Evolutionary conservation across 78 protist species (phyloP).

Genomic region (Dictyostelium citrinum): DNA sequence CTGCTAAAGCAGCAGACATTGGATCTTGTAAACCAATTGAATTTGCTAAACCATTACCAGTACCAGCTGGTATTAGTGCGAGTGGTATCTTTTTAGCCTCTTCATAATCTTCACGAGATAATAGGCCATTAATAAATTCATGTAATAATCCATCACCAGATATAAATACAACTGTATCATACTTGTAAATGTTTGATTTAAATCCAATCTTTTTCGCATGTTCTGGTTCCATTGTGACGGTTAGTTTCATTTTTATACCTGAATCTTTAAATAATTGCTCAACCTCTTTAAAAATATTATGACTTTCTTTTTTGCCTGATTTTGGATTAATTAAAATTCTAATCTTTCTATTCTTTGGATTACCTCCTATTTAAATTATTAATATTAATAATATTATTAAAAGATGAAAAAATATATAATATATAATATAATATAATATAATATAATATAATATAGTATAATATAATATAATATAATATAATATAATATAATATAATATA

Average conservation of each 20-base stretch:
- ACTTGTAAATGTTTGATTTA: slow-evolving; percentile 24
- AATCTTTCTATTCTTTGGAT: slow-evolving; percentile 42
- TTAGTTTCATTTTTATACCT: slow-evolving; percentile 6
- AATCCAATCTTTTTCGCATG: slow-evolving; percentile 67
- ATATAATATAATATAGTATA: no score
- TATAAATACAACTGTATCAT: slow-evolving; percentile 49
- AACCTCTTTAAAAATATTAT: slow-evolving; percentile 17
- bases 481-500: no score
- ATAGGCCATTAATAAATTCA: slow-evolving; percentile 61
- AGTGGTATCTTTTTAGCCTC: slow-evolving; percentile 23
- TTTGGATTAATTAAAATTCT: slow-evolving; percentile 53
- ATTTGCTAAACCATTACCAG: slow-evolving; percentile 63
- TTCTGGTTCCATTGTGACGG: slow-evolving; percentile 43
- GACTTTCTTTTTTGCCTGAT: slow-evolving; percentile 31
- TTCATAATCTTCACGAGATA: slow-evolving; percentile 54
- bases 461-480: no score
- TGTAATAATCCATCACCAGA: slow-evolving; percentile 72
- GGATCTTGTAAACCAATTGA: slow-evolving; percentile 50
- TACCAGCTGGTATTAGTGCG: slow-evolving; percentile 48
- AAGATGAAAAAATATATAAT: no score
- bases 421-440: no score
- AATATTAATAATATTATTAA: no score
- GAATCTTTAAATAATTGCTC: slow-evolving; percentile 32
- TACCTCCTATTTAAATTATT: no score
- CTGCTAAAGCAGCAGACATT: slow-evolving; percentile 51